These are phyloP conservation scores for Fusarium lateritium DNA, from an alignment of 2,329 filamentous ascomycete species.

Conservation along the genomic window DNA sequence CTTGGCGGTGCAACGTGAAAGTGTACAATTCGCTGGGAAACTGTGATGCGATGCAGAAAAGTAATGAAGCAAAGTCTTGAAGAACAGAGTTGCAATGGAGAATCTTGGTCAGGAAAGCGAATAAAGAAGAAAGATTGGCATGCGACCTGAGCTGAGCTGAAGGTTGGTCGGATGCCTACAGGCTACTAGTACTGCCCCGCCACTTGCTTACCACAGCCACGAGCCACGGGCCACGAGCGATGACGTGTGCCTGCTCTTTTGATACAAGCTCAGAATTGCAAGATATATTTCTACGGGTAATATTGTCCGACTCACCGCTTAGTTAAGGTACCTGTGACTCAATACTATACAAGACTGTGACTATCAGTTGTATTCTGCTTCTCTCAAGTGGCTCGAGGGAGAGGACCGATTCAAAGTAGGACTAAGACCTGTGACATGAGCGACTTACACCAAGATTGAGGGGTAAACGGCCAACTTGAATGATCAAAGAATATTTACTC, in stretches of 20 bases:
- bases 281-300: background rate
- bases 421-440: constrained; percentile 12
- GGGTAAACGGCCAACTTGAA: too few species aligned
- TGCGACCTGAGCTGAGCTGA: constrained; percentile 34
- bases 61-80: background rate
- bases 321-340: background rate
- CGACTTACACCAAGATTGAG: constrained; percentile 16
- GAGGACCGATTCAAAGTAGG: background rate
- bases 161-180: constrained; percentile 22
- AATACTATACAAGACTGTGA: background rate
- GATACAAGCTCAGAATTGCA: background rate
- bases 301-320: constrained; percentile 15
- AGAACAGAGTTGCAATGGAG: constrained; percentile 1
- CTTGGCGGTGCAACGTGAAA: constrained; percentile 39
- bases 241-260: constrained; percentile 44
- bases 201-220: constrained; percentile 42
- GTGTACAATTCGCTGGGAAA: constrained; percentile 22
- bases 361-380: background rate
- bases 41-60: constrained; percentile 3
- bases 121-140: constrained; percentile 20
- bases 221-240: constrained; percentile 47
- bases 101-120: constrained; percentile 4
- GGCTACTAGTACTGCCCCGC: constrained; percentile 32
- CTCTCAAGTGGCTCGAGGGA: background rate
- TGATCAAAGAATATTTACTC: too few species aligned